A percentile compares a stretch with the other conserved stretches of the same genome.
Evolutionary conservation across 495 filamentous ascomycete species (phyloP).

Genomic region (Lasiosphaeria hispida): DNA sequence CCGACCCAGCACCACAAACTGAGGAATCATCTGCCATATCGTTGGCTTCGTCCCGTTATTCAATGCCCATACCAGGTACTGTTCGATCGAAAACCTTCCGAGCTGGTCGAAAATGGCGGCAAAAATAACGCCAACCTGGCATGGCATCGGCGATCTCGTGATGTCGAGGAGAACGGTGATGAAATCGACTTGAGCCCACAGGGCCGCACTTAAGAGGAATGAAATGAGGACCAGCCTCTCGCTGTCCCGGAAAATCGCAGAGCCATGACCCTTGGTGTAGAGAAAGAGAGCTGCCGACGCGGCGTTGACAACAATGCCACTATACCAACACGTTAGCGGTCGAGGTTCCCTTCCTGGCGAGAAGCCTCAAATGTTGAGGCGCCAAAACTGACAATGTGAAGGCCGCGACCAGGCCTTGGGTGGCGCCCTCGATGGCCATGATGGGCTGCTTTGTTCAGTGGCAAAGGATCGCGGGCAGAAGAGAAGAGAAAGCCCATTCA

Average conservation of each 20-base stretch:
- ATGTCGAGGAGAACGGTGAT: slow-evolving; percentile 44
- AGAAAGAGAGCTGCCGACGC: slow-evolving; percentile 51
- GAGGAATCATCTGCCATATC: slow-evolving; percentile 33
- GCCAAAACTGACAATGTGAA: slow-evolving; percentile 50
- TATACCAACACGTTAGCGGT: slow-evolving; percentile 17
- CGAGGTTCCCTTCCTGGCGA: no score
- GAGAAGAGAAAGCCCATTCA: slow-evolving; percentile 49
- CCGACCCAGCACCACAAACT: slow-evolving; percentile 43
- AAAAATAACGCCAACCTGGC: slow-evolving; percentile 49
- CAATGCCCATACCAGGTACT: slow-evolving; percentile 51
- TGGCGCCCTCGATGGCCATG: slow-evolving; percentile 47
- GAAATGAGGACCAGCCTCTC: slow-evolving; percentile 61
- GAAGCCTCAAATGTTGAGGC: no score
- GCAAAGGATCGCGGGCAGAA: slow-evolving; percentile 27
- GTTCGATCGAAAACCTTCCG: slow-evolving; percentile 47
- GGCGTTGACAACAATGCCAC: slow-evolving; percentile 52
- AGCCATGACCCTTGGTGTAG: slow-evolving; percentile 49
- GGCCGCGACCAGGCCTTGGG: slow-evolving; percentile 51
- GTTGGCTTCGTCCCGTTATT: slow-evolving; percentile 36
- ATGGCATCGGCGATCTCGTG: slow-evolving; percentile 38
- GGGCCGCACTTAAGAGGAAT: slow-evolving; percentile 48
- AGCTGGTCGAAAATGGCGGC: slow-evolving; percentile 54
- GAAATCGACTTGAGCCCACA: slow-evolving; percentile 54
- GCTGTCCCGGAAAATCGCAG: slow-evolving; percentile 52
- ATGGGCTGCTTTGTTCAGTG: slow-evolving; percentile 24